Base-by-base conservation (phyloP, 1,284 basidiomycete species). In the Puccinia hordei region DNA sequence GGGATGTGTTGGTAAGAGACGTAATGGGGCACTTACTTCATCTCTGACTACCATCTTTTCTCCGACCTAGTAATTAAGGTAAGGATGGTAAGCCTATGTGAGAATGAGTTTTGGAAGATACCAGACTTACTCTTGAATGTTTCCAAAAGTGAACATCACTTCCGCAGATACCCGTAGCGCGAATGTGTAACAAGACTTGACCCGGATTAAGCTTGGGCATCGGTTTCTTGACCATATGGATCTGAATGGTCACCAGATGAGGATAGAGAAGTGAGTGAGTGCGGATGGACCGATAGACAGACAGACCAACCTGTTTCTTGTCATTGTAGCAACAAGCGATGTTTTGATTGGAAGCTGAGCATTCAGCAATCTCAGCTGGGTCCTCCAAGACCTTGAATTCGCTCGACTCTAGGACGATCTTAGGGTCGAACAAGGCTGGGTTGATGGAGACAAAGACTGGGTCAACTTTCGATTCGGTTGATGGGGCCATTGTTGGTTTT, bases 131-230 rank as follows among this genome's bases (percentile, higher is more conserved):
- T 57, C 71, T 46, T 17, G 72, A 84, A 55, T 85, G 84, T 79
- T 85, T 82, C 84, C 84, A 85, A 63, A 85, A 85, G 82, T 85
- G 84, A 1, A 85, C 83, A 80, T 84, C 84, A 61, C 80, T 83
- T 0, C 74, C 82, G 68, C 81, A 82, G n/a, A 83, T 79, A 41
- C 84, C 77, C 4, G 84, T 85, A 38, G 84, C 83, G 30, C 82
- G 82, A 41, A 85, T 82, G 72, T 84, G 84, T 24, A 85, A 82
- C 22, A 85, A 81, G 12, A 84, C 84, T 81, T 84, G 83, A 33
- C 84, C 84, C 2, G 83, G 83, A 33, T 83, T 82, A 44, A 83
- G 83, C 49, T 82, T 81, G 4, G 81, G 68, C 5, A 82, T 82
- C 10, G 80, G 51, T 24, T 82, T 82, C 41, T 82, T 82, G 80